Conservation (phyloP, 1,284 basidiomycete genomes). For the Amylostereum areolatum region DNA sequence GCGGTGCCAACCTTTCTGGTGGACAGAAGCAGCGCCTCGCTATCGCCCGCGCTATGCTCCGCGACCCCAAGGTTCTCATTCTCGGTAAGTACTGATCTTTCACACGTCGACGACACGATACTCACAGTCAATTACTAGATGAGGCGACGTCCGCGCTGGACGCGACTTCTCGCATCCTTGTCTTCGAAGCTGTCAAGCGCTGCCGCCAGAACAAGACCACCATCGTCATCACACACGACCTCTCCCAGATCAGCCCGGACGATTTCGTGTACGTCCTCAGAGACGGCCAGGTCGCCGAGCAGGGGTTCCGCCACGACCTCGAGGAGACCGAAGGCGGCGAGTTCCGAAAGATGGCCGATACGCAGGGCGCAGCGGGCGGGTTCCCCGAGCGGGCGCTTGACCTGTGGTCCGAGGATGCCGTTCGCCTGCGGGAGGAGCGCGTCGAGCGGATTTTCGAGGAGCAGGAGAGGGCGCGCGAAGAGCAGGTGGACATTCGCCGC, state of each 20-base stretch:
- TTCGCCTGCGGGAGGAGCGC: conserved; percentile 30
- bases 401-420: conserved; percentile 22
- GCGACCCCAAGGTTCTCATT: conserved; percentile 87
- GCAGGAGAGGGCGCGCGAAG: conserved; percentile 29
- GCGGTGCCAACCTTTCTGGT: conserved; percentile 79
- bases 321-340: conserved; percentile 49
- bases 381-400: conserved; percentile 32
- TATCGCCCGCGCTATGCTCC: conserved; percentile 82
- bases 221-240: conserved; percentile 94
- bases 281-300: conserved; percentile 77
- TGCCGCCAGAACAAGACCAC: conserved; percentile 87
- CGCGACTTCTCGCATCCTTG: conserved; percentile 79
- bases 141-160: conserved; percentile 97
- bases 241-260: conserved; percentile 69
- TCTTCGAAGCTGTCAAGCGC: conserved; percentile 82
- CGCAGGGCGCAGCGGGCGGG: conserved; percentile 45
- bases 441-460: conserved; percentile 35
- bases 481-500: conserved; percentile 23
- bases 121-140: conserved; percentile 47
- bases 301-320: conserved; percentile 80
- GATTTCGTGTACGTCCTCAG: conserved; percentile 95
- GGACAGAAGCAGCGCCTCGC: conserved; percentile 93
- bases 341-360: conserved; percentile 49
- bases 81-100: conserved; percentile 57
- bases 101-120: conserved; percentile 1